Conservation (phyloP, 495 filamentous ascomycete species). For the Penicillium cataractarum region DNA sequence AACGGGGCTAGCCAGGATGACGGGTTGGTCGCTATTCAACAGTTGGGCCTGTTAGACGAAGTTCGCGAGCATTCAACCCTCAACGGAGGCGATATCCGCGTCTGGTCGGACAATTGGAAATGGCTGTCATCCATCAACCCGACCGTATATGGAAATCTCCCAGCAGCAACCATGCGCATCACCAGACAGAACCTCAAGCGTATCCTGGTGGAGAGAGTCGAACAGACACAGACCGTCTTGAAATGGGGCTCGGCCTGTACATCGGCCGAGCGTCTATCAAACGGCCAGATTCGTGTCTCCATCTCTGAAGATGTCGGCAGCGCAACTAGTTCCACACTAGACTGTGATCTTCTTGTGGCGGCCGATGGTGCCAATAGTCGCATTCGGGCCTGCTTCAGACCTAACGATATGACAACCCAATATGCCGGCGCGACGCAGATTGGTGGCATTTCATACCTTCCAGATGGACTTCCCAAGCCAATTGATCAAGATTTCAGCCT, state of each 20-base stretch:
- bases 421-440: constrained; percentile 19
- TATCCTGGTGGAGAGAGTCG: constrained; percentile 7
- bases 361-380: constrained; percentile 15
- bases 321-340: not conserved
- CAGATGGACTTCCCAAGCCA: constrained; percentile 4
- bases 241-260: constrained; percentile 6
- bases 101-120: constrained; percentile 17
- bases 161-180: constrained; percentile 19
- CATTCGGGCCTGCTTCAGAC: constrained; percentile 13
- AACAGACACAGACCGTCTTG: not conserved
- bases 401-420: constrained; percentile 10
- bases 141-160: constrained; percentile 7
- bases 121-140: constrained; percentile 19
- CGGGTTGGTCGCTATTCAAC: constrained; percentile 13
- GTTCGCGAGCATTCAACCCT: constrained; percentile 11
- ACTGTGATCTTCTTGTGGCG: constrained; percentile 20
- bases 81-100: constrained; percentile 14
- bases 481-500: constrained; percentile 10
- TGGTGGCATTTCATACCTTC: constrained; percentile 13
- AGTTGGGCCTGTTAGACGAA: constrained; percentile 16
- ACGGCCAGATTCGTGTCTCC: constrained; percentile 7
- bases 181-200: constrained; percentile 11
- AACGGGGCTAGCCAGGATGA: constrained; percentile 12
- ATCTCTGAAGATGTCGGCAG: not conserved
- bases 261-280: constrained; percentile 1